A percentile compares a stretch with the other conserved stretches of the same genome.
These are phyloP conservation scores for Gelatoporia subvermispora DNA, from an alignment of 768 basidiomycete species.

Conservation along the genomic window DNA sequence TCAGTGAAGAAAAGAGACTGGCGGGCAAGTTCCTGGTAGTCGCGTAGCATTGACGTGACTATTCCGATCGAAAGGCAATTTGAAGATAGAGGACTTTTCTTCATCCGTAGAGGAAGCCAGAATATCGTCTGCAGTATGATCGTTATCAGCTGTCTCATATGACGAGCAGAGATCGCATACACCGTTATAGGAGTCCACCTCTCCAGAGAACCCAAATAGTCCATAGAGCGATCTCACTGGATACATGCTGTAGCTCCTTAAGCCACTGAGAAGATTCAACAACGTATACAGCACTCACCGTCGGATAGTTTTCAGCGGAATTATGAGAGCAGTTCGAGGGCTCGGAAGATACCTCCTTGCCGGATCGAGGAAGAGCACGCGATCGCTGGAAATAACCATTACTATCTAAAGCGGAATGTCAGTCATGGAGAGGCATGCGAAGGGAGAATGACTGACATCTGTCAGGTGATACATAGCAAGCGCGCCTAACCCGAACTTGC, in stretches of 20 bases:
- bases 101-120: constrained; percentile 38
- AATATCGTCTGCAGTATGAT: constrained; percentile 37
- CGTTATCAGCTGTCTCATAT: background rate
- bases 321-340: background rate
- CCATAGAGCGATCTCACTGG: constrained; percentile 31
- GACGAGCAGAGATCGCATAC: constrained; percentile 24
- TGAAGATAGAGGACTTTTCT: background rate
- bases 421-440: background rate
- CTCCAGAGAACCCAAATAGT: constrained; percentile 35
- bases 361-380: constrained; percentile 41
- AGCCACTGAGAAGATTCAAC: background rate
- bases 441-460: constrained; percentile 30
- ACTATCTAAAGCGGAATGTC: constrained; percentile 17
- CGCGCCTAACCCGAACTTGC: constrained; percentile 48
- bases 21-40: background rate
- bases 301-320: constrained; percentile 30
- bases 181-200: constrained; percentile 30
- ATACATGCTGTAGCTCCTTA: constrained; percentile 14
- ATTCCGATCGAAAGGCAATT: background rate
- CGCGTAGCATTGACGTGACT: background rate
- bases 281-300: constrained; percentile 19
- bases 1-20: constrained; percentile 3
- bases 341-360: constrained; percentile 36
- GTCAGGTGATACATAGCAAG: constrained; percentile 50
- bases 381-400: constrained; percentile 28